These are phyloP conservation scores for Cladophialophora bantiana DNA, from an alignment of 2,329 filamentous ascomycete species.

Conservation along the genomic window DNA sequence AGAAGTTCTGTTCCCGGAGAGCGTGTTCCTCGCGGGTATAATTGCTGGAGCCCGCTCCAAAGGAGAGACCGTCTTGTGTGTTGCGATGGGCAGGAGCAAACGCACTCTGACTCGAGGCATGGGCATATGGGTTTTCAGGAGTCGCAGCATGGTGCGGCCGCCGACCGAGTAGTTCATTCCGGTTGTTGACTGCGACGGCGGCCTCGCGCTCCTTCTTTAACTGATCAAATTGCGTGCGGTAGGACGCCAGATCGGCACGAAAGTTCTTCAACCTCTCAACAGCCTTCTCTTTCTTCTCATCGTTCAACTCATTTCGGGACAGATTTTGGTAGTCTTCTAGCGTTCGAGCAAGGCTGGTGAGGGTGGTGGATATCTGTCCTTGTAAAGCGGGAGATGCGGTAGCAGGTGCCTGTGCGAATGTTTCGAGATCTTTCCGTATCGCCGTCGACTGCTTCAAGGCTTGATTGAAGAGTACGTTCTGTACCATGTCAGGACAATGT, in stretches of 20 bases:
- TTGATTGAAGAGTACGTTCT: conserved; percentile 87
- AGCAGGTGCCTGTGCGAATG: conserved; percentile 66
- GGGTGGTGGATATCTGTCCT: conserved; percentile 76
- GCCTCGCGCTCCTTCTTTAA: conserved; percentile 82
- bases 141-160: conserved; percentile 78
- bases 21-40: conserved; percentile 80
- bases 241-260: conserved; percentile 79
- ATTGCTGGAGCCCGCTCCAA: conserved; percentile 59
- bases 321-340: conserved; percentile 90
- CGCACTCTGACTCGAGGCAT: conserved; percentile 58
- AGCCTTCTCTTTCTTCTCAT: conserved; percentile 91
- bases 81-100: conserved; percentile 47
- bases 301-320: conserved; percentile 85
- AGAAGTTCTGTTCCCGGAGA: conserved; percentile 87
- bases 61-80: conserved; percentile 50
- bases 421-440: conserved; percentile 76
- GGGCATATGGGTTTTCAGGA: conserved; percentile 92
- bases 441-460: conserved; percentile 83
- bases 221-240: conserved; percentile 76
- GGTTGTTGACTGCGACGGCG: conserved; percentile 69
- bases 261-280: conserved; percentile 85
- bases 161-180: conserved; percentile 82
- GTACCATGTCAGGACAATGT: conserved; percentile 8
- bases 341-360: conserved; percentile 84
- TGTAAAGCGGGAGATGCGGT: conserved; percentile 69